Evolutionary conservation across 768 basidiomycete species (phyloP).

Genomic region (Pleurotus ostreatus): DNA sequence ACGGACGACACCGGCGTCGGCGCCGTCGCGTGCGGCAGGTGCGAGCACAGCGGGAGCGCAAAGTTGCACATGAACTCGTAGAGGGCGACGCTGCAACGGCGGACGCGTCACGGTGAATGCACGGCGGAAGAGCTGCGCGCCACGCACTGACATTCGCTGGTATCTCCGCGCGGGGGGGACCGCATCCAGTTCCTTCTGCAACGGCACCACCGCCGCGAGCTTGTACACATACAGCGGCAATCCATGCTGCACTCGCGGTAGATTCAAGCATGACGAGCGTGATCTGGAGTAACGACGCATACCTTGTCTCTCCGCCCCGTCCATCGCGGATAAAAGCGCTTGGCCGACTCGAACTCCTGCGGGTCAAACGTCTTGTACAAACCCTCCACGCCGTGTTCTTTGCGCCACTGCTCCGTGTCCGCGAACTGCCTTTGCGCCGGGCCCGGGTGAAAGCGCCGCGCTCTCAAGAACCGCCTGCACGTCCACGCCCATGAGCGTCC

Average conservation of each 20-base stretch:
- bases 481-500: not conserved
- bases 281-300: slow-evolving; percentile 8
- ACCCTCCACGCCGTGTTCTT: slow-evolving; percentile 53
- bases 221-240: slow-evolving; percentile 76
- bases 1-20: slow-evolving; percentile 57
- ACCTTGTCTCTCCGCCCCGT: slow-evolving; percentile 78
- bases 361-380: slow-evolving; percentile 57
- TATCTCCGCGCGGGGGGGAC: slow-evolving; percentile 52
- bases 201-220: slow-evolving; percentile 52
- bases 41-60: slow-evolving; percentile 56
- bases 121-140: not conserved
- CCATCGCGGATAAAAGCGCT: slow-evolving; percentile 76
- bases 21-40: slow-evolving; percentile 48
- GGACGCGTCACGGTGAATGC: not conserved
- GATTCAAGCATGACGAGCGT: not conserved
- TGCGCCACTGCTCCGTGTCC: slow-evolving; percentile 65
- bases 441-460: slow-evolving; percentile 58
- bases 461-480: slow-evolving; percentile 80
- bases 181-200: slow-evolving; percentile 59
- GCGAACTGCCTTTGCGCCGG: slow-evolving; percentile 72
- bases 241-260: slow-evolving; percentile 43
- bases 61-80: slow-evolving; percentile 69
- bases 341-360: slow-evolving; percentile 56
- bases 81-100: slow-evolving; percentile 46
- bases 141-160: slow-evolving; percentile 61